Percentiles rank a stretch among this genome's conserved stretches.
These are phyloP conservation scores for Russula sp. DNA, from an alignment of 768 basidiomycete species.

Conservation along the genomic window DNA sequence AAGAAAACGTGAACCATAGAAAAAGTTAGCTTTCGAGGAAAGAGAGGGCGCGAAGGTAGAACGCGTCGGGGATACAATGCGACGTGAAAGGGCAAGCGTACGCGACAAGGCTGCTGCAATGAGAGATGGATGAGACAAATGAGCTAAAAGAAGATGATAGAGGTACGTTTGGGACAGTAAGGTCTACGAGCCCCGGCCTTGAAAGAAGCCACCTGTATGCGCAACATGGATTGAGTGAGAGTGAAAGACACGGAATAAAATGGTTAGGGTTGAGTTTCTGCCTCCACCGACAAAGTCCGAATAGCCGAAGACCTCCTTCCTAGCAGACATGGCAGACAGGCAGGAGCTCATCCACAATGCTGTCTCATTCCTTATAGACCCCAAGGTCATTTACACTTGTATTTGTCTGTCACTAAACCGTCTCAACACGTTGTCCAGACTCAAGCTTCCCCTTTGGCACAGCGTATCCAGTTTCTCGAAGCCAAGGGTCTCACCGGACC, in stretches of 20 bases:
- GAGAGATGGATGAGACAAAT: neutral
- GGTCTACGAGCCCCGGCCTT: constrained; percentile 17
- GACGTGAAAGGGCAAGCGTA: constrained; percentile 9
- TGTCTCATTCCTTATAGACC: constrained; percentile 77
- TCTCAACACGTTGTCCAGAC: constrained; percentile 39
- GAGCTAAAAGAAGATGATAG: neutral
- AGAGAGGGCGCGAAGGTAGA: constrained; percentile 3
- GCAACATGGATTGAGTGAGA: constrained; percentile 12
- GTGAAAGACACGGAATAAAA: neutral
- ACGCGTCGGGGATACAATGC: neutral
- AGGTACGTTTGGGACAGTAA: constrained; percentile 9
- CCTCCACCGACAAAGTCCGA: neutral
- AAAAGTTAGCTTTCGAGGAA: neutral
- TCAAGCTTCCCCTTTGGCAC: constrained; percentile 68
- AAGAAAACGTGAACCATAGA: neutral
- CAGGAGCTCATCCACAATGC: constrained; percentile 76
- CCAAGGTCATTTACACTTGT: constrained; percentile 46
- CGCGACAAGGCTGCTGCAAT: constrained; percentile 13
- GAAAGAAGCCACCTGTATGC: constrained; percentile 11
- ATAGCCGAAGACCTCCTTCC: too few species aligned
- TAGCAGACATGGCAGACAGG: constrained; percentile 45
- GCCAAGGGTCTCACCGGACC: constrained; percentile 78
- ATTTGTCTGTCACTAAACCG: neutral
- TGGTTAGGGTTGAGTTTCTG: constrained; percentile 4
- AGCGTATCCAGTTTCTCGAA: constrained; percentile 90